These are phyloP conservation scores for Nitzschia putrida DNA, from an alignment of 108 stramenopile species.

Conservation along the genomic window DNA sequence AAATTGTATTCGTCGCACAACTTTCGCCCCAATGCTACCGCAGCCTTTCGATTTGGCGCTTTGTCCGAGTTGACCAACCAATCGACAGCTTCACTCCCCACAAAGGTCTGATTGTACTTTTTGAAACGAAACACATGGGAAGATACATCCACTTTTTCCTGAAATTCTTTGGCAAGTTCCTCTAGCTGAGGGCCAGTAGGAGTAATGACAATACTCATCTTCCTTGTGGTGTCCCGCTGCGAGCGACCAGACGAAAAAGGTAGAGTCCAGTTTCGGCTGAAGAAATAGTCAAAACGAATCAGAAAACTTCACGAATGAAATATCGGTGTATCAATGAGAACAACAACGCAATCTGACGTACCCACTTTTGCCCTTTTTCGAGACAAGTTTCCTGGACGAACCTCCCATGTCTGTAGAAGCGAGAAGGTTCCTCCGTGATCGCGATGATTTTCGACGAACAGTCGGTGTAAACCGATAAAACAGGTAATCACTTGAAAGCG, in stretches of 20 bases:
- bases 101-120: constrained; percentile 43
- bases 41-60: constrained; percentile 48
- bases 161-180: constrained; percentile 14
- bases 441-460: neutral
- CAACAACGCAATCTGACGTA: no score
- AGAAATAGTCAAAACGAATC: no score
- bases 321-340: no score
- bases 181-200: neutral
- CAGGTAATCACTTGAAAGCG: neutral
- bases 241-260: no score
- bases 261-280: no score
- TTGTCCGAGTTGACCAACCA: constrained; percentile 44
- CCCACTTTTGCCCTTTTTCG: no score
- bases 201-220: no score
- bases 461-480: neutral
- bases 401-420: no score
- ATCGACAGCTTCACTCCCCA: constrained; percentile 52
- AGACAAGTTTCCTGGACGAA: no score
- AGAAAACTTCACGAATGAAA: no score
- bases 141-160: constrained; percentile 4
- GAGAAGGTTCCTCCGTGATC: no score
- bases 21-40: constrained; percentile 53
- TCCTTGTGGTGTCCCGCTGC: no score
- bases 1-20: constrained; percentile 42
- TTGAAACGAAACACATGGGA: constrained; percentile 2